Percentiles rank a stretch among this genome's conserved stretches.
These are phyloP conservation scores for Agrocybe pediades DNA, from an alignment of 768 basidiomycete genomes.

Conservation along the genomic window DNA sequence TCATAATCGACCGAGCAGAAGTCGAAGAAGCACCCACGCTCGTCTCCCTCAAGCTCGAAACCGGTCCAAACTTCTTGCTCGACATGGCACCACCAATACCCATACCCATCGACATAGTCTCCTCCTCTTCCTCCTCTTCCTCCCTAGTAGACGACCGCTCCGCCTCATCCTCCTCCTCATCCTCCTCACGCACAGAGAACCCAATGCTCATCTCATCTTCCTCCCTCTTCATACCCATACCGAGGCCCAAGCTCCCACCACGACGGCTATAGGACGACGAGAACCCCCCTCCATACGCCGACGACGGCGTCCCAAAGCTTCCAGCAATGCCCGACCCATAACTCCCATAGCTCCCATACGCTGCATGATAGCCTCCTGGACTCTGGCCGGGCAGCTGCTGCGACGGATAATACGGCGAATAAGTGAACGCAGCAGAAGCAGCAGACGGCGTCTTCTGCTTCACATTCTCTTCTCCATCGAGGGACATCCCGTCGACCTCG, in stretches of 20 bases:
- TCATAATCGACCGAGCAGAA: not conserved
- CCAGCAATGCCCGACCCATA: not conserved
- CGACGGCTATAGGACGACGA: constrained; percentile 21
- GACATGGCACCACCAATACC: not conserved
- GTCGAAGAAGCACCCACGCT: not conserved
- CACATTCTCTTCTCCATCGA: not conserved
- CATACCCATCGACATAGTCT: constrained; percentile 62
- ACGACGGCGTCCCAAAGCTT: constrained; percentile 1
- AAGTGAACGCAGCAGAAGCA: not conserved
- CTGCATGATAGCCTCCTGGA: constrained; percentile 12
- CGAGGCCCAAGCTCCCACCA: constrained; percentile 18
- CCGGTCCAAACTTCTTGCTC: not conserved
- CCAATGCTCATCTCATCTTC: constrained; percentile 45
- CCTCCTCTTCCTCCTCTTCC: constrained; percentile 40
- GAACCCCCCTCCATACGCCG: constrained; percentile 3
- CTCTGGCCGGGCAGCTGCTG: constrained; percentile 5
- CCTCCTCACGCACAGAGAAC: constrained; percentile 46
- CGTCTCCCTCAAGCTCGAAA: not conserved
- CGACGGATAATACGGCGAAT: not conserved
- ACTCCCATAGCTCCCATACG: constrained; percentile 1
- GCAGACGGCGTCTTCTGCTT: not conserved
- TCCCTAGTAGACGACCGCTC: constrained; percentile 25
- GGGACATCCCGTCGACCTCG: constrained; percentile 5
- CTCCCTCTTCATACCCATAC: constrained; percentile 35
- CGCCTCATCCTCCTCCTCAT: constrained; percentile 35